Base-by-base conservation (phyloP, 306 rosid genomes). In the Astragalus membranaceus region DNA sequence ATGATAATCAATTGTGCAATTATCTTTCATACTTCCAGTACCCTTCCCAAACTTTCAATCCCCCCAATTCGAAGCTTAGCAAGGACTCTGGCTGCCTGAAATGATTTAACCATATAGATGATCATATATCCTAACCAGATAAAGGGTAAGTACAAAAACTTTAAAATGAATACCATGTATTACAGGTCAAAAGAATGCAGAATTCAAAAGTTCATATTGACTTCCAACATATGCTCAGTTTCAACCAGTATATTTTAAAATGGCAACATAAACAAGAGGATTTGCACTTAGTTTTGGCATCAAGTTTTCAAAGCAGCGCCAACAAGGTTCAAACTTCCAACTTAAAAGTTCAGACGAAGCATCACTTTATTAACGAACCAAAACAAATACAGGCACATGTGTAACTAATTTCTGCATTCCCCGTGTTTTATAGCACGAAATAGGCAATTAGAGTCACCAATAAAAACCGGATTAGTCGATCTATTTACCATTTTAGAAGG, bases 11-110 rank as follows among this genome's bases (percentile, higher is more conserved):
- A 26, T 56, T 57, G 51, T 8, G 48, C 67, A 70, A 73, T 41
- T 80, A 51, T 70, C 64, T 70, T 59, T 64, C 15, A 41, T 52
- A 17, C 71, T 81, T 74, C 53, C 72, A 50, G 70, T 33, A 39
- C 72, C 83, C 72, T 72, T 83, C 36, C 73, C 79, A 72, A 33
- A 47, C 75, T 77, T 82, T 67, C 73, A 69, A 39, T 69, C 73
- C 81, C 85, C 77, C 72, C 64, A 2, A 59, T 79, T 60, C 69
- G 65, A 53, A 89, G 78, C 67, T 85, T 87, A 43, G 88, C 82
- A 14, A 82, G 70, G 73, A 86, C 66, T 67, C 60, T 86, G n/a
- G 85, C 80, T 1, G 92, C 92, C 92, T 89, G 82, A 65, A 76
- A 55, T 51, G 68, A 77, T 68, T 66, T 73, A 79, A 75, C 13